A percentile compares a stretch with the other conserved stretches of the same genome.
These are phyloP conservation scores for Intubia oerlemansii DNA, from an alignment of 2,329 filamentous ascomycete species.

Conservation along the genomic window DNA sequence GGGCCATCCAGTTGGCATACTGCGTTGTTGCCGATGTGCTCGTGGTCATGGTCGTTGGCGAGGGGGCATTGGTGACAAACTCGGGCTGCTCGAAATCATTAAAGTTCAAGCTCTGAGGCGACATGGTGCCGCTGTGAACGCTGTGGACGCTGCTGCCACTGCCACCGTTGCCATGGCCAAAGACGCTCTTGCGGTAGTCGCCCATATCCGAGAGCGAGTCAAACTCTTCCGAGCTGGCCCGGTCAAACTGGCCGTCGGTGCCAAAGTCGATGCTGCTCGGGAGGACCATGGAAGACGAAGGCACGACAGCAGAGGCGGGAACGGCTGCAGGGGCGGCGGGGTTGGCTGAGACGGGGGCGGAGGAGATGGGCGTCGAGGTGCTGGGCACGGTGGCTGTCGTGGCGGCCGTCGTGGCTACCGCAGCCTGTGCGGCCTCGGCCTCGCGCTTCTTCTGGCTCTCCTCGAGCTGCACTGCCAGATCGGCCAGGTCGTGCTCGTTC, in stretches of 20 bases:
- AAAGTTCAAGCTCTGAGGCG: conserved; percentile 29
- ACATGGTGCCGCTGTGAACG: conserved; percentile 22
- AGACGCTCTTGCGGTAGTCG: conserved; percentile 28
- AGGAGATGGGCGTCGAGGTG: too few relatives aligned
- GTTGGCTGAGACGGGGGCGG: too few relatives aligned
- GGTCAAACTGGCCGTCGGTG: conserved; percentile 3
- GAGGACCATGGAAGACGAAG: too few relatives aligned
- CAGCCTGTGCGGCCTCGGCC: conserved; percentile 10
- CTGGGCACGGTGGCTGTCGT: too few relatives aligned
- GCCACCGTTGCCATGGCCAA: conserved; percentile 16
- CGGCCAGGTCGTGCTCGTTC: conserved; percentile 33
- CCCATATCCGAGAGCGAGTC: conserved; percentile 30
- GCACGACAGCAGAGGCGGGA: too few relatives aligned
- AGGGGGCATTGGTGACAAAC: conserved; percentile 13
- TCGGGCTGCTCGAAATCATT: too few relatives aligned
- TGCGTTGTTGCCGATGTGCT: too few relatives aligned
- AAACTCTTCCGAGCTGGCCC: conserved; percentile 32
- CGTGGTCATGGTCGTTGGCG: conserved; percentile 13
- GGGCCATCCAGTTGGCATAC: conserved; percentile 15
- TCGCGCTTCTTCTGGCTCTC: conserved; percentile 22
- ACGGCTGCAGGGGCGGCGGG: too few relatives aligned
- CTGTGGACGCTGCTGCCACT: conserved; percentile 12
- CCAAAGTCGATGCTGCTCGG: conserved; percentile 10
- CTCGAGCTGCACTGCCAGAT: conserved; percentile 32
- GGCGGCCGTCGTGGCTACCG: conserved; percentile 8